Base-by-base conservation (phyloP, 1,284 basidiomycete genomes). In the Kalmanozyma brasiliensis region DNA sequence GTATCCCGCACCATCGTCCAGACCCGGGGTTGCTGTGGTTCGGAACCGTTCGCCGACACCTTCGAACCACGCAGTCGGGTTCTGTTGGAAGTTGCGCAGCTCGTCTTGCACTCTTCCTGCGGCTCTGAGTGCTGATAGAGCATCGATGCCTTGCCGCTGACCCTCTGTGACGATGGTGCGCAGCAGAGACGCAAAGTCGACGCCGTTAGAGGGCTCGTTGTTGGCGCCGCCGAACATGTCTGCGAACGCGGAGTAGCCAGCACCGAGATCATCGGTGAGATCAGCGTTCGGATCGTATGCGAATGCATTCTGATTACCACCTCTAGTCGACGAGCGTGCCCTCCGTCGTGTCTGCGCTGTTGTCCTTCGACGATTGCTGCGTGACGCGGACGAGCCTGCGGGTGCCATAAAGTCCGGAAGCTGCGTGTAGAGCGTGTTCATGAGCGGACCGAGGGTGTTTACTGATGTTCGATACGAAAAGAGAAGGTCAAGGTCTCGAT, bases 61-160 rank as follows among this genome's bases (percentile, higher is more conserved):
- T 13, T 63, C 59, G 22, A 71, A 62, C 68, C 68, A 71, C 4
- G 43, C 51, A 1, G 37, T 41, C 1, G 68, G 68, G n/a, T 71
- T 43, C 4, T 48, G 33, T 32, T 66, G 63, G 33, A 71, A 71
- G 24, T 55, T 37, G 5, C 42, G 33, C 16, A 71, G 35, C 32
- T 71, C 63, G 32, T 71, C 68, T 26, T 66, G 68, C 23, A 71
- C 63, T 23, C 37, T 59, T 3, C 68, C 63, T 3, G 68, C 63
- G 1, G 68, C 68, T 11, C 63, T 35, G 1, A 71, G 42, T 5
- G 68, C 68, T 8, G 59, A 55, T 4, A 62, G 23, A n/a, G 63
- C 63, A 35, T 71, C 68, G 38, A 71, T 63, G 2, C 68, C 68
- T 26, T 71, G 63, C 34, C 63, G 35, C 37, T 58, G 58, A 0